Evolutionary conservation across 768 basidiomycete species (phyloP), one percentile per base, ranked within the genome.

Genomic region (Kwoniella sp.): DNA sequence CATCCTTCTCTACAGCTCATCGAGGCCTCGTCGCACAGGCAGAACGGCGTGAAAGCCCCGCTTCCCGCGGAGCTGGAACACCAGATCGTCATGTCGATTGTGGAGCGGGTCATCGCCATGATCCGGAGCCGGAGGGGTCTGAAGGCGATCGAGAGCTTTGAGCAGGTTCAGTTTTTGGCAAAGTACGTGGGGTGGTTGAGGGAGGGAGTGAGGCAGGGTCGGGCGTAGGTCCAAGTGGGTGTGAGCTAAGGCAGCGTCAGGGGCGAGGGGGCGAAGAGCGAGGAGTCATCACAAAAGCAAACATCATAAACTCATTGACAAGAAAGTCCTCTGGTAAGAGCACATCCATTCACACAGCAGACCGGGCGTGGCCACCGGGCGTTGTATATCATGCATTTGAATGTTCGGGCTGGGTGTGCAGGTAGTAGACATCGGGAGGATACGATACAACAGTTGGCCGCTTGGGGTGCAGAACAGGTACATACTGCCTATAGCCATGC

Each of bases 131-230:
- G 90, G 56, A 77, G 92, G 56, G 90, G 89, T 61, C 73, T 84
- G 50, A 96, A 98, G 71, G 90, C 91, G 1, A 82, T 98, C 33
- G 93, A 98, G 72, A 93, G 89, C 3, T 84, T 87, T 69, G 89
- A 95, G 69, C 92, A 98, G 73, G 93, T 93, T 14, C 64, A 66
- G 45, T 73, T 71, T 41, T 43, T 73, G 49, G 67, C 56, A 12
- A 53, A 36, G 11, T 73, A 73, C 44, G 62, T 69, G 11, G 50
- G 48, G 17, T 73, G 71, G 71, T 44, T 73, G 28, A 54, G 71
- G 25, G 52, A 32, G 29, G 49, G 53, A 41, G 43, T 45, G 14
- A 41, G 52, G n/a, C 34, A 46, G 34, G 11, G 36, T 46, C 28
- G 11, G 46, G 7, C 22, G 50, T n/a, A 41, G 44, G 29, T 22